Percentiles rank a stretch among this genome's conserved stretches.
These are phyloP conservation scores for Phtheirospermum japonicum DNA, from an alignment of 257 asterid genomes.

Conservation along the genomic window DNA sequence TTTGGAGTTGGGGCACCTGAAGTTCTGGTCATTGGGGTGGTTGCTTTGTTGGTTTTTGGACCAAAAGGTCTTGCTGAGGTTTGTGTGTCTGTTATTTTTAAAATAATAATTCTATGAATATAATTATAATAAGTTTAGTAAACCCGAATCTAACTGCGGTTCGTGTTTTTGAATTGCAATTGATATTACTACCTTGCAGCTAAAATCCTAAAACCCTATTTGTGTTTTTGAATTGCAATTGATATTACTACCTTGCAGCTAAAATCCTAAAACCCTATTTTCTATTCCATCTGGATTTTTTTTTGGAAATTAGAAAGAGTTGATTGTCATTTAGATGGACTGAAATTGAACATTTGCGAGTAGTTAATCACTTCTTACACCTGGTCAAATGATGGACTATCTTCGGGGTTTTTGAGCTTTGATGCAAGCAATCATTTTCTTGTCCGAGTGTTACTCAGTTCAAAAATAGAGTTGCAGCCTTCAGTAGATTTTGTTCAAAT, in stretches of 20 bases:
- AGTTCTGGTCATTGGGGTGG: constrained; percentile 89
- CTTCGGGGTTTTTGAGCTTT: not conserved
- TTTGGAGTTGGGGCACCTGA: constrained; percentile 99
- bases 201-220: no score
- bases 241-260: no score
- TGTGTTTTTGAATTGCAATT: no score
- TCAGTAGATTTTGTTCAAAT: no score
- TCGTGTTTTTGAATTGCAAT: not conserved
- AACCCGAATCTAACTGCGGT: not conserved
- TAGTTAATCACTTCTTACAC: not conserved
- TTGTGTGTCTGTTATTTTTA: constrained; percentile 8
- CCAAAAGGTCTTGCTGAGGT: constrained; percentile 99
- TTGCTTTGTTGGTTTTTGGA: constrained; percentile 92
- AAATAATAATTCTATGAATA: no score
- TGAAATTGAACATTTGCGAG: not conserved
- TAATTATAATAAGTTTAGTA: not conserved
- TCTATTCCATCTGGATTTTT: no score
- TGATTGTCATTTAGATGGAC: no score
- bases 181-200: no score
- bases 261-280: no score
- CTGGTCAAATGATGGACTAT: not conserved
- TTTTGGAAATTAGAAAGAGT: no score
- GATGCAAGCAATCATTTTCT: not conserved
- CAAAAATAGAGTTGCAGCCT: no score
- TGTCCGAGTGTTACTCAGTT: not conserved